A percentile compares a stretch with the other conserved stretches of the same genome.
These are phyloP conservation scores for Sclerotinia glacialis DNA, from an alignment of 2,329 filamentous ascomycete species.

Conservation along the genomic window DNA sequence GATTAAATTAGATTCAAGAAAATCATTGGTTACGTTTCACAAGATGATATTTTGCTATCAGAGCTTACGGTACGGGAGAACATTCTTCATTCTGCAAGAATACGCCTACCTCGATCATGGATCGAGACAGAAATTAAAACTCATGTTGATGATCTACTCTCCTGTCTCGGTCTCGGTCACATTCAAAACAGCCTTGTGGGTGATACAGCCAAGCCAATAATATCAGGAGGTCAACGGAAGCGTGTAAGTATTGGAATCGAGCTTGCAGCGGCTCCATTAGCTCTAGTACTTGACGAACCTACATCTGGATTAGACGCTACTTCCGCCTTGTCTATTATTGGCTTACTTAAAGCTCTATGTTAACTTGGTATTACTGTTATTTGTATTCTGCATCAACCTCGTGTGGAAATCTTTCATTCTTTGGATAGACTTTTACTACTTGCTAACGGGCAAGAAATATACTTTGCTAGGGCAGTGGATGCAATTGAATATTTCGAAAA, in stretches of 20 bases:
- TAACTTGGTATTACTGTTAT: background rate
- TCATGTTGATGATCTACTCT: background rate
- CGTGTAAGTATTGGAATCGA: conserved; percentile 11
- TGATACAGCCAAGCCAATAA: background rate
- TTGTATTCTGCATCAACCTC: background rate
- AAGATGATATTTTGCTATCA: background rate
- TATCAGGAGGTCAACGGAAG: background rate
- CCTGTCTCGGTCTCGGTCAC: background rate
- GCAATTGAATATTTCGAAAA: background rate
- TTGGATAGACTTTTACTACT: conserved; percentile 1
- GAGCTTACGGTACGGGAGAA: background rate
- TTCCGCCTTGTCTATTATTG: background rate
- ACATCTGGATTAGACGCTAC: conserved; percentile 3
- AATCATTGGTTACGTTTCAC: background rate
- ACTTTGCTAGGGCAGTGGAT: background rate
- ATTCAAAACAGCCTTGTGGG: background rate
- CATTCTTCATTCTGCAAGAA: conserved; percentile 9
- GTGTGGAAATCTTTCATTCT: background rate
- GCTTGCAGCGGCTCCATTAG: background rate
- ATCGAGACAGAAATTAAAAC: background rate
- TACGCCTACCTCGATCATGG: background rate
- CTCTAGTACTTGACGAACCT: conserved; percentile 1
- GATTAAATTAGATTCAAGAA: background rate
- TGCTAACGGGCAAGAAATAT: background rate
- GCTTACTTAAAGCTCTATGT: conserved; percentile 4